Evolutionary conservation across 2,329 filamentous ascomycete species (phyloP).

Genomic region (Aspergillus pseudoviridinutans): DNA sequence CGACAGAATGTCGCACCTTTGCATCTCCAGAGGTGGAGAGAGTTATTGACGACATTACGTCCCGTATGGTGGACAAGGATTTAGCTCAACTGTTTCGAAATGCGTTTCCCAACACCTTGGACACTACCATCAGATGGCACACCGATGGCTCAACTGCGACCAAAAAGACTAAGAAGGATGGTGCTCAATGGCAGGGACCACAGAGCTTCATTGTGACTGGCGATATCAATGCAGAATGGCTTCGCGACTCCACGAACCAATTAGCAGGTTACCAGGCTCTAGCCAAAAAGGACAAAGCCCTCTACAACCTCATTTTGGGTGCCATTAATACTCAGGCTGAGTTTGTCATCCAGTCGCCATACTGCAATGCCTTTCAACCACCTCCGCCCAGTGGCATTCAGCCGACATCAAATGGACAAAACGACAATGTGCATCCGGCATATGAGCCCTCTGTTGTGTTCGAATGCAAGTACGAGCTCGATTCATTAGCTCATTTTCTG

Average conservation of each 20-base stretch:
- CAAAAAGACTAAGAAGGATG: slow-evolving; percentile 43
- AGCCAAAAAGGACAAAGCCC: slow-evolving; percentile 72
- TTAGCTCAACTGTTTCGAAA: slow-evolving; percentile 93
- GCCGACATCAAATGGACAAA: slow-evolving; percentile 71
- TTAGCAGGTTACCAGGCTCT: slow-evolving; percentile 83
- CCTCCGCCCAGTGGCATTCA: slow-evolving; percentile 75
- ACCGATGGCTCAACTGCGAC: slow-evolving; percentile 53
- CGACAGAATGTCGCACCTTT: slow-evolving; percentile 80
- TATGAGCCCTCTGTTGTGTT: slow-evolving; percentile 86
- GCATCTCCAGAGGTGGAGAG: slow-evolving; percentile 80
- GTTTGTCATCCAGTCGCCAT: slow-evolving; percentile 89
- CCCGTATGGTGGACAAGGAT: slow-evolving; percentile 76
- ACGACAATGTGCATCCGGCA: slow-evolving; percentile 76
- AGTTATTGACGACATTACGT: slow-evolving; percentile 78
- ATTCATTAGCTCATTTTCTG: slow-evolving; percentile 90
- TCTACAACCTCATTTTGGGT: slow-evolving; percentile 78
- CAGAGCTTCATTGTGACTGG: slow-evolving; percentile 93
- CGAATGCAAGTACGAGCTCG: slow-evolving; percentile 98
- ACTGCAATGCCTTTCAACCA: slow-evolving; percentile 98
- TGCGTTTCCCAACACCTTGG: slow-evolving; percentile 84
- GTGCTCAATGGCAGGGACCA: slow-evolving; percentile 71
- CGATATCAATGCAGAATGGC: slow-evolving; percentile 90
- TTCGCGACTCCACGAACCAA: slow-evolving; percentile 91
- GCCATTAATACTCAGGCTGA: slow-evolving; percentile 96
- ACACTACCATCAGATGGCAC: slow-evolving; percentile 88